These are phyloP conservation scores for Pseudogymnoascus sp. DNA, from an alignment of 2,329 filamentous ascomycete genomes.

Conservation along the genomic window DNA sequence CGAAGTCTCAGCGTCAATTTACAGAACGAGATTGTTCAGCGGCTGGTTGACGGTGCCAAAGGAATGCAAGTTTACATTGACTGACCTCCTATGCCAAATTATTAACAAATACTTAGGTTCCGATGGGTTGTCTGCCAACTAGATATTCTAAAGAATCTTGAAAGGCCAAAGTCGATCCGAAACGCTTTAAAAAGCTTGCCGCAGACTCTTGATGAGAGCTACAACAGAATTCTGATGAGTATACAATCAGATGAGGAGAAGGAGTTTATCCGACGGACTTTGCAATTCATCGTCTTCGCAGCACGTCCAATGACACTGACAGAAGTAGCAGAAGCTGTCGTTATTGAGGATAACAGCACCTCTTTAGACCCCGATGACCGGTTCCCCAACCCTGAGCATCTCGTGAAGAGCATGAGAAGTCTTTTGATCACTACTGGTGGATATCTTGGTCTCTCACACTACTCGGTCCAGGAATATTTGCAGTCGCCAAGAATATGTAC, in stretches of 20 bases:
- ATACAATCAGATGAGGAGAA: slow-evolving; percentile 12
- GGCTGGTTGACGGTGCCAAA: slow-evolving; percentile 13
- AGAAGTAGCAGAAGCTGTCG: slow-evolving; percentile 18
- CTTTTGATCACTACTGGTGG: background rate
- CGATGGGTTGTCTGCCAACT: slow-evolving; percentile 27
- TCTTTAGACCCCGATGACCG: slow-evolving; percentile 10
- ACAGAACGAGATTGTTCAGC: slow-evolving; percentile 16
- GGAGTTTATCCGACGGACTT: slow-evolving; percentile 14
- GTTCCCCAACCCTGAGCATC: background rate
- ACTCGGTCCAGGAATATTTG: slow-evolving; percentile 4
- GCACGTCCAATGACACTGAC: background rate
- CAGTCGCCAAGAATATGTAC: background rate
- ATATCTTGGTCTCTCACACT: slow-evolving; percentile 28
- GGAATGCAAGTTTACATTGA: slow-evolving; percentile 17
- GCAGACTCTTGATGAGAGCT: slow-evolving; percentile 18
- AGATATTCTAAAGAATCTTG: slow-evolving; percentile 23
- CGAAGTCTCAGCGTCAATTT: background rate
- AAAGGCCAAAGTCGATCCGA: slow-evolving; percentile 18
- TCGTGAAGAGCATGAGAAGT: slow-evolving; percentile 21
- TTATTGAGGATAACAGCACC: slow-evolving; percentile 11
- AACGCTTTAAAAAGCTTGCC: slow-evolving; percentile 22
- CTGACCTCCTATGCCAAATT: no score
- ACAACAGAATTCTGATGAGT: slow-evolving; percentile 20
- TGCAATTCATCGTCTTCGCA: slow-evolving; percentile 16
- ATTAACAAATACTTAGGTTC: slow-evolving; percentile 18